Evolutionary conservation across 2,329 filamentous ascomycete species (phyloP), one percentile per base, ranked within the genome.

Genomic region (Alternaria panax): DNA sequence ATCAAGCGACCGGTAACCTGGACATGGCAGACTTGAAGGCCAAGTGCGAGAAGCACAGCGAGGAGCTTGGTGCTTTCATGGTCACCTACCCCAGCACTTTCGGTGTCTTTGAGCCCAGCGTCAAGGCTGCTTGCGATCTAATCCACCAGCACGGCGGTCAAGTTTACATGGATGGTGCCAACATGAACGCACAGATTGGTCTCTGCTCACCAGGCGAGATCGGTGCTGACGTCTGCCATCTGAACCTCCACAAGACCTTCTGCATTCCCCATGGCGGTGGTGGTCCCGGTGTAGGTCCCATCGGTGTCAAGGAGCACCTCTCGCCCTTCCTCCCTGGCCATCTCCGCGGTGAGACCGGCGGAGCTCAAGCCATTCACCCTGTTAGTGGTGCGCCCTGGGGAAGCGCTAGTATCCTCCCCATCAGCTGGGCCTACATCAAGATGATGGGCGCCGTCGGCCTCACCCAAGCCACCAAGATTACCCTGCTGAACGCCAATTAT

Each of bases 171-270:
- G 94, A 98, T 76, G 94, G 94, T 47, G 94, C 94, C 66, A 98
- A 98, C 82, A 95, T 97, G 92, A 98, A 97, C 75, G 94, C 94
- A 18, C 94, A 98, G 80, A 97, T 98, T 65, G 94, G 94, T 12
- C 86, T 98, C 11, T 97, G 92, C 82, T 96, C 92, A 0, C 94
- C 94, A 2, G 94, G 94, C 38, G 93, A 96, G 78, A 96, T 98
- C 67, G 94, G 94, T 20, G 94, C 94, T 28, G 94, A 98, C 76
- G 93, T 97, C 38, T 98, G 94, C 85, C 94, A 97, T 82, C 84
- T 98, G 60, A 98, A 98, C 80, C 86, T 98, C 41, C 94, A 98
- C 87, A 98, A 98, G 86, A 98, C 94, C 3, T 98, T 98, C 84
- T 98, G 94, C 78, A 98, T 98, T 72, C 94, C 94, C 46, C 94